Evolutionary conservation across 805 yeast genomes (phyloP).

Genomic region (Zygosaccharomyces bailii): DNA sequence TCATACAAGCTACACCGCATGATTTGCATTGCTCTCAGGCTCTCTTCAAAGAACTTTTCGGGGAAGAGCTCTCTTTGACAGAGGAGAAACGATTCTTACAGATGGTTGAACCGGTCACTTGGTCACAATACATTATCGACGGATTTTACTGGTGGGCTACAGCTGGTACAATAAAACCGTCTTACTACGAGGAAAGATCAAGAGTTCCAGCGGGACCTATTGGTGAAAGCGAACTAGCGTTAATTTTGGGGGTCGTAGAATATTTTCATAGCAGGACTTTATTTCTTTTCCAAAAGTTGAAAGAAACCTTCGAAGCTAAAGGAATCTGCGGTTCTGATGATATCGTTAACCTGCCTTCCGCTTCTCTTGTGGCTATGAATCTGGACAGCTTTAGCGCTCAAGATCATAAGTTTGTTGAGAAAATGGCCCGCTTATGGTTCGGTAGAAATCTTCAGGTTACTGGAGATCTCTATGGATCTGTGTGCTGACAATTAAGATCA

Average conservation of each 20-base stretch:
- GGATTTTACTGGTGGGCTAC: slow-evolving; percentile 31
- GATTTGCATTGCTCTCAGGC: slow-evolving; percentile 23
- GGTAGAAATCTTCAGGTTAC: slow-evolving; percentile 14
- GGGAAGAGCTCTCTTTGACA: slow-evolving; percentile 19
- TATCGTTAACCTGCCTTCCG: slow-evolving; percentile 19
- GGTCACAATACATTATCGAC: slow-evolving; percentile 35
- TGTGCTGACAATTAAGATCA: slow-evolving; percentile 4
- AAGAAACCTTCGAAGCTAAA: slow-evolving; percentile 17
- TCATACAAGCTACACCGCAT: slow-evolving; percentile 29
- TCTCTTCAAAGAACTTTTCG: slow-evolving; percentile 12
- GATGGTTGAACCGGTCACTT: slow-evolving; percentile 28
- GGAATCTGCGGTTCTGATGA: slow-evolving; percentile 16
- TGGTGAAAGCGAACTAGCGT: slow-evolving; percentile 15
- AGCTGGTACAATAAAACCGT: slow-evolving; percentile 29
- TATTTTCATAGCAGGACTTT: slow-evolving; percentile 24
- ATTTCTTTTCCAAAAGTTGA: slow-evolving; percentile 17
- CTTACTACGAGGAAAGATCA: slow-evolving; percentile 21
- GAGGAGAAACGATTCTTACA: slow-evolving; percentile 10
- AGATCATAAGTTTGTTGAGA: slow-evolving; percentile 27
- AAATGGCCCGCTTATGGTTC: slow-evolving; percentile 26
- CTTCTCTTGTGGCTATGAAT: slow-evolving; percentile 22
- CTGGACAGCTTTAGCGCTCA: slow-evolving; percentile 36
- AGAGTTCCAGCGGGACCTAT: slow-evolving; percentile 5
- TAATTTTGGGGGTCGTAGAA: slow-evolving; percentile 15
- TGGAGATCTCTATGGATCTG: slow-evolving; percentile 13